Percentiles rank a stretch among this genome's conserved stretches.
These are phyloP conservation scores for Eucalyptus rudis DNA, from an alignment of 345 rosid genomes.

Conservation along the genomic window DNA sequence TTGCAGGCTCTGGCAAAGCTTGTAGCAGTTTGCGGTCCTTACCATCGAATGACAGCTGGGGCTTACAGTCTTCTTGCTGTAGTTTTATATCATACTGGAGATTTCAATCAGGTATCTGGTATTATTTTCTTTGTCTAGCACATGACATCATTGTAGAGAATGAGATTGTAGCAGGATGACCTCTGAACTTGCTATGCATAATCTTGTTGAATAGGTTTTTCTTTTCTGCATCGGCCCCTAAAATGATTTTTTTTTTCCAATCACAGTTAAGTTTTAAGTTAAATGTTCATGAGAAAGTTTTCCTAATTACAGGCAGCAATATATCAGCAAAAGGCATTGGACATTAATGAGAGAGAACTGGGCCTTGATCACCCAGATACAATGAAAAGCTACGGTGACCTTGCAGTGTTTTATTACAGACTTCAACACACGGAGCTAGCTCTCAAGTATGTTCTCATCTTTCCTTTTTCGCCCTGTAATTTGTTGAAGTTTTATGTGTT, in stretches of 20 bases:
- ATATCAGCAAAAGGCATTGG: conserved; percentile 98
- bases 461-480: not conserved
- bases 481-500: not conserved
- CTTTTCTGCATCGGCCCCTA: not conserved
- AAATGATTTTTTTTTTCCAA: not conserved
- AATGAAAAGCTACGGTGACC: conserved; percentile 99
- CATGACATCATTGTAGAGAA: not conserved
- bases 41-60: conserved; percentile 99
- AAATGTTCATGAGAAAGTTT: not conserved
- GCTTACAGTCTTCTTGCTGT: conserved; percentile 99
- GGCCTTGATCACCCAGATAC: conserved; percentile 99
- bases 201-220: not conserved
- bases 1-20: conserved; percentile 91
- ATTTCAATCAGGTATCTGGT: conserved; percentile 80
- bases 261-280: not conserved
- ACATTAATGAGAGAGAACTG: conserved; percentile 97
- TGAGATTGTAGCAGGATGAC: not conserved
- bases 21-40: conserved; percentile 97
- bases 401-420: conserved; percentile 98
- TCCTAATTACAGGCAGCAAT: conserved; percentile 68
- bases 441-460: conserved; percentile 62
- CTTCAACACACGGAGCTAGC: conserved; percentile 98
- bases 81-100: conserved; percentile 96
- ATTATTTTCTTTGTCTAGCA: not conserved
- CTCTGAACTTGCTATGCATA: not conserved